Percentiles rank a stretch among this genome's conserved stretches.
Evolutionary conservation across 352 stramenopile species (phyloP).

Genomic region (Phytopythium chamaehyphon): DNA sequence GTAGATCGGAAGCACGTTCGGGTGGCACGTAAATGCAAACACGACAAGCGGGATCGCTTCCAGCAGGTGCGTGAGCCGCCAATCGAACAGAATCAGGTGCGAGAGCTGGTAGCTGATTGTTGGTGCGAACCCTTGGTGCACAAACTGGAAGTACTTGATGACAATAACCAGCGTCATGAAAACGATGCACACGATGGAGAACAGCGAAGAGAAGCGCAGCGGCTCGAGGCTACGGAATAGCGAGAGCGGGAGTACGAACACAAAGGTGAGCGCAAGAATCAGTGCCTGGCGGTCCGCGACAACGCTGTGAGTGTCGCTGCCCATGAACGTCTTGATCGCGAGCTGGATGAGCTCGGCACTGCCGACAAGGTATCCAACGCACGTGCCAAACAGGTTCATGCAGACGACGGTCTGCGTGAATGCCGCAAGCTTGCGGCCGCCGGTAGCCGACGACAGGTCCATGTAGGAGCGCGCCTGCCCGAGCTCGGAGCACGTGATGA

Average conservation of each 20-base stretch:
- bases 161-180: constrained; percentile 88
- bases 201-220: constrained; percentile 83
- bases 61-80: constrained; percentile 52
- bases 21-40: constrained; percentile 87
- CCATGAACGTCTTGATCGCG: constrained; percentile 48
- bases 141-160: constrained; percentile 89
- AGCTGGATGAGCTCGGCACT: constrained; percentile 76
- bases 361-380: constrained; percentile 78
- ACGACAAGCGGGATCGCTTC: constrained; percentile 79
- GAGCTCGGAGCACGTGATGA: constrained; percentile 77
- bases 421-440: constrained; percentile 51
- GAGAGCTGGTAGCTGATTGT: constrained; percentile 70
- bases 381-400: constrained; percentile 87
- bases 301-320: constrained; percentile 36
- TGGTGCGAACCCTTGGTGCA: constrained; percentile 54
- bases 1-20: constrained; percentile 88
- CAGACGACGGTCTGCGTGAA: constrained; percentile 82
- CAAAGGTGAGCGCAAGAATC: constrained; percentile 50
- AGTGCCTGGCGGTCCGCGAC: constrained; percentile 63
- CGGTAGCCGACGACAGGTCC: constrained; percentile 64
- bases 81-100: constrained; percentile 75
- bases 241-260: constrained; percentile 79
- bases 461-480: constrained; percentile 79
- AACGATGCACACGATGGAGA: constrained; percentile 85
- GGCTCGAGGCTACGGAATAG: constrained; percentile 80